Evolutionary conservation across 805 yeast species (phyloP), one percentile per base, ranked within the genome.

Genomic region (Metschnikowia kunwiensis): DNA sequence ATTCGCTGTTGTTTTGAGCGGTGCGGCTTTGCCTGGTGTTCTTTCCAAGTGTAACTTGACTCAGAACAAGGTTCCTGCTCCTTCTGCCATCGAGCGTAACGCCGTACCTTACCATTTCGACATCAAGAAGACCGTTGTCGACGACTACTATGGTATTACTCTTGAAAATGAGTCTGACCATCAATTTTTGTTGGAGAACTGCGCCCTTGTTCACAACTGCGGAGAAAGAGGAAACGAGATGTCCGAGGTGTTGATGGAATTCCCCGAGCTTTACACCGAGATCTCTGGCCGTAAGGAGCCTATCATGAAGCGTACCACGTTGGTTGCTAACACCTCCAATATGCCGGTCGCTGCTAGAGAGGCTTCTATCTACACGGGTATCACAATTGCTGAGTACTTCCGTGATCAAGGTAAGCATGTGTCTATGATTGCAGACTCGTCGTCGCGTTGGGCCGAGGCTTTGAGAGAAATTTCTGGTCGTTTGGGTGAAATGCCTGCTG

Each of bases 341-440:
- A 93, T 93, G 99, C 99, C 99, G 36, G 99, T 93, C 55, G 99
- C 99, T 46, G 98, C 98, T 7, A 85, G 99, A 80, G 99, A 93
- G 69, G 99, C 99, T 32, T 93, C 98, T 22, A 93, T 93, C 56
- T 93, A 93, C 70, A 93, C 99, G 11, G 98, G 99, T 76, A 93
- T 93, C 57, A 93, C 99, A 4, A 73, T 93, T 53, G 97, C 98
- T 32, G 99, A 93, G 70, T 93, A 93, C 68, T 93, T 93, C 81
- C 89, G 99, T 78, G 99, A 93, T 74, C 98, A 93, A 74, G 99
- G 99, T 73, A 93, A 93, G 75, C 75, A 93, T 61, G 98, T 93
- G 47, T 80, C 97, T 22, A 93, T 93, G 97, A 93, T 93, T 83
- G 99, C 99, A 43, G 99, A 93, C 67, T 93, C 98, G 5, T 91